Evolutionary conservation across 306 rosid species (phyloP).

Genomic region (Quercus parvula): DNA sequence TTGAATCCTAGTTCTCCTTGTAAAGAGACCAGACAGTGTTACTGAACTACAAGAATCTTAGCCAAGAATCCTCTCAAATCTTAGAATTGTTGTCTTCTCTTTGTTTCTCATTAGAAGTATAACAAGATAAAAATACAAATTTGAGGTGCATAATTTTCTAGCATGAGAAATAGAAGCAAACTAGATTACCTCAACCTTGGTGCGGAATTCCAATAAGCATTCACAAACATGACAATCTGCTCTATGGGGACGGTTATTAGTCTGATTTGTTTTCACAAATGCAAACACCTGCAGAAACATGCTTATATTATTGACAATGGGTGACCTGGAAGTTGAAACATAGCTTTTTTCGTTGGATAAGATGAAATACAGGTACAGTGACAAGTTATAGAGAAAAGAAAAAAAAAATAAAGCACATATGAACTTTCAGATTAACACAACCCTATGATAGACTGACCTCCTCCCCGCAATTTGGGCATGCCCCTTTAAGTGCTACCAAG

Average conservation of each 20-base stretch:
- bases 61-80: background rate
- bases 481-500: conserved; percentile 76
- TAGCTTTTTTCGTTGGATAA: conserved; percentile 1
- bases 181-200: conserved; percentile 67
- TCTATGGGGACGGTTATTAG: conserved; percentile 66
- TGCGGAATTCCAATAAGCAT: conserved; percentile 70
- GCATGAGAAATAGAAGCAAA: conserved; percentile 9
- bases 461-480: conserved; percentile 92
- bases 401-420: background rate
- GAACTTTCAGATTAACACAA: background rate
- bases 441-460: conserved; percentile 52
- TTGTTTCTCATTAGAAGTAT: background rate
- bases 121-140: conserved; percentile 1
- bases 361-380: background rate
- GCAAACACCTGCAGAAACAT: conserved; percentile 74
- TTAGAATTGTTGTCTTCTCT: background rate
- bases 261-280: conserved; percentile 62
- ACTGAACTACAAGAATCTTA: too few relatives aligned
- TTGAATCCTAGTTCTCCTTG: too few relatives aligned
- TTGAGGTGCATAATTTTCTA: background rate
- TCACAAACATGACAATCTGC: conserved; percentile 93
- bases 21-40: too few relatives aligned
- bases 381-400: conserved; percentile 1
- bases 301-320: conserved; percentile 1
- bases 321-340: conserved; percentile 11